Evolutionary conservation across 148 eudicot species (phyloP).

Genomic region (Drosera capensis): DNA sequence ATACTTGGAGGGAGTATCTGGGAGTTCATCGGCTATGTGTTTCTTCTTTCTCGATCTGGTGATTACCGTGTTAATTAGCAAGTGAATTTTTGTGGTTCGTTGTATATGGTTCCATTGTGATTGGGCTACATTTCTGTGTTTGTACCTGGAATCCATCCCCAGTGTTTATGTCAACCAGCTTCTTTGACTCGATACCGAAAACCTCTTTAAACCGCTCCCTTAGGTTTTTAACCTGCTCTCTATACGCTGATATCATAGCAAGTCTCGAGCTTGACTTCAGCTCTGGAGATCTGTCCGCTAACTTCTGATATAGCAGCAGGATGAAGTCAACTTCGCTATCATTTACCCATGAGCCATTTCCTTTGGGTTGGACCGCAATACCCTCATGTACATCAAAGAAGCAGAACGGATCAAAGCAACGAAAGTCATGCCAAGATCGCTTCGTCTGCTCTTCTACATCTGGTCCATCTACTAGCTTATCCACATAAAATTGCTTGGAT

Average conservation of each 20-base stretch:
- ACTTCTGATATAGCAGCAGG: constrained; percentile 56
- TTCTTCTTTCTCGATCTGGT: too few relatives aligned
- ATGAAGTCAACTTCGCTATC: constrained; percentile 83
- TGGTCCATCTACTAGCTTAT: constrained; percentile 67
- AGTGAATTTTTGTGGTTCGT: too few relatives aligned
- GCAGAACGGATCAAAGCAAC: constrained; percentile 94
- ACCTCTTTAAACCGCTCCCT: constrained; percentile 42
- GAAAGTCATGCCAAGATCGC: constrained; percentile 67
- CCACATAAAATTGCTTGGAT: constrained; percentile 65
- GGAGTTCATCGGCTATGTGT: too few relatives aligned
- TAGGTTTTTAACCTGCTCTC: constrained; percentile 69
- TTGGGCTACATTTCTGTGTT: too few relatives aligned
- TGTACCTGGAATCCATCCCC: too few relatives aligned
- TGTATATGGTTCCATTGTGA: too few relatives aligned
- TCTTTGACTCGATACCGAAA: too few relatives aligned
- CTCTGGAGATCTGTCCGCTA: constrained; percentile 64
- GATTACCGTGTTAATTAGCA: too few relatives aligned
- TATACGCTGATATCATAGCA: constrained; percentile 86
- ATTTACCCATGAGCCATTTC: constrained; percentile 68
- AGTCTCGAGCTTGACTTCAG: constrained; percentile 68
- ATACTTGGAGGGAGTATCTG: too few relatives aligned
- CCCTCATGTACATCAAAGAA: constrained; percentile 92
- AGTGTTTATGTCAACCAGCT: too few relatives aligned
- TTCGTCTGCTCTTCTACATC: constrained; percentile 54
- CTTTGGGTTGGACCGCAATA: constrained; percentile 45